phyloP scores from a whole-genome alignment of 148 eudicot genomes.

The Chenopodium berlandieri region DNA sequence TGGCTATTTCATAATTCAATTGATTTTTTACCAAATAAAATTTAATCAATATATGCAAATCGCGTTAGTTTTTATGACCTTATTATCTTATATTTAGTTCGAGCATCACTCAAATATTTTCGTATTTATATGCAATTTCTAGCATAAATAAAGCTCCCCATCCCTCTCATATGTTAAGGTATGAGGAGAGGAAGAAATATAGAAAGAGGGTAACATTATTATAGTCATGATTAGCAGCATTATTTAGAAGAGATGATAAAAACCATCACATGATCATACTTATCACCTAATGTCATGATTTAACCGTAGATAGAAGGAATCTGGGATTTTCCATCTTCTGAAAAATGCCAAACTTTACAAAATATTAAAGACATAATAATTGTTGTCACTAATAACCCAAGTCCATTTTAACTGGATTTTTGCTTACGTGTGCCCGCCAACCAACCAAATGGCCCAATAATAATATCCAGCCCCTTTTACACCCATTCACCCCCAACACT shows the following conservation, averaged over 20 bases:
- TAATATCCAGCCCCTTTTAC: conserved; percentile 7
- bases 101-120: too few relatives aligned
- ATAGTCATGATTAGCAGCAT: conserved; percentile 11
- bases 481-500: neutral
- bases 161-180: too few relatives aligned
- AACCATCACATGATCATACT: conserved; percentile 17
- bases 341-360: conserved; percentile 7
- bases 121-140: too few relatives aligned
- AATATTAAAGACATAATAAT: conserved; percentile 18
- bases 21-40: too few relatives aligned
- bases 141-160: too few relatives aligned
- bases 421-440: conserved; percentile 4
- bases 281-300: conserved; percentile 13
- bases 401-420: conserved; percentile 16
- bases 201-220: neutral
- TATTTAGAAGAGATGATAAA: conserved; percentile 2
- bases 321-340: conserved; percentile 7
- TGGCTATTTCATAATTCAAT: too few relatives aligned
- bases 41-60: too few relatives aligned
- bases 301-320: neutral
- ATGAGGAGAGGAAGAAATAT: neutral
- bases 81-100: too few relatives aligned
- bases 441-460: conserved; percentile 17
- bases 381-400: neutral
- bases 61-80: too few relatives aligned